Evolutionary conservation across 805 yeast genomes (phyloP), one percentile per base, ranked within the genome.

Genomic region (Peterozyma toletana): DNA sequence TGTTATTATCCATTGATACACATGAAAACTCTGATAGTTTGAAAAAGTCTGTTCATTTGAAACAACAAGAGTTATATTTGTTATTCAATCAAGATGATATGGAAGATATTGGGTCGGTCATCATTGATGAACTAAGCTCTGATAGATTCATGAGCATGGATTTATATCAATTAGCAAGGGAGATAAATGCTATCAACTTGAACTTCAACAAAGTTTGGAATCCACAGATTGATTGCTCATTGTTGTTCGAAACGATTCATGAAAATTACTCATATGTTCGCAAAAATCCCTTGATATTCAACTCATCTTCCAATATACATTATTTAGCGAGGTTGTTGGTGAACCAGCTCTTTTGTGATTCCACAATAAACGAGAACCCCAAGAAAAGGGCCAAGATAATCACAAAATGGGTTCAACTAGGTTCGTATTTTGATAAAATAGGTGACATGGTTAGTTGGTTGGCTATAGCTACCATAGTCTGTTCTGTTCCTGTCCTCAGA

Each of bases 391-490:
- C 95, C 0, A 63, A 74, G 36, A 55, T 89, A 3, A 59, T 91
- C 33, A 78, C 80, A 39, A 83, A 79, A 56, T 91, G 98, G 98
- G 84, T 90, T 37, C 79, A 80, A 48, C 68, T 91, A 37, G 98
- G 96, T 3, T 78, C 83, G 49, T 66, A 70, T 27, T 75, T 91
- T 48, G 93, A 87, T 54, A 77, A 76, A 47, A 66, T 77, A 30
- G 98, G 98, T 40, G 95, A 91, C 58, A 87, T 88, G 90, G 90
- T 89, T 0, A 82, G 93, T 30, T 91, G 97, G 97, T 66, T 88
- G 18, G 96, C 96, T 0, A 79, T 91, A 51, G 87, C 96, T 1
- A 80, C 93, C 0, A 72, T 84, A 1, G 71, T 90, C 2, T 83
- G 96, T 54, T 85, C 95, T 0, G 77, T 83, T 43, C 95, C 96